Evolutionary conservation across 129 eudicot species (phyloP), one percentile per base, ranked within the genome.

Genomic region (Gnaphalium uliginosum): DNA sequence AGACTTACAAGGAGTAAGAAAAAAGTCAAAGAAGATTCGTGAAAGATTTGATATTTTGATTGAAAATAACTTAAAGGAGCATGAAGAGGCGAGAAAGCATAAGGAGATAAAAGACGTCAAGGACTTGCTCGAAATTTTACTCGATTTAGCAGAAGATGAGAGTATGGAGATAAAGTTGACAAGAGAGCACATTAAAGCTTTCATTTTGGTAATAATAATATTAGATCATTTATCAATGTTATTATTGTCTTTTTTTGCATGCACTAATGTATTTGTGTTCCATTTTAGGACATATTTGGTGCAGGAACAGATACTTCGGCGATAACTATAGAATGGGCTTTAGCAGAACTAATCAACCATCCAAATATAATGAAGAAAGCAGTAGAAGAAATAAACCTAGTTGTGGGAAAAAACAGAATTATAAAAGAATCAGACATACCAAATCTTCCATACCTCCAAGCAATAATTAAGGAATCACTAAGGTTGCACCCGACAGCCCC

Each of bases 391-490:
- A 51, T 51, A 2, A 22, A 51, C 58, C 22, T 14, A 15, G 58
- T 51, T 51, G 58, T 51, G 4, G 57, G 57, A 14, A 15, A 15
- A 50, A 50, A 50, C 6, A 50, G 57, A 18, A 4, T 15, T 0
- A 14, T 51, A 51, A 5, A 51, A 13, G 58, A 51, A 51, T 11
- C 58, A 17, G 58, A 18, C 58, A 51, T 51, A 51, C 58, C 58
- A 51, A 51, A 51, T 22, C 58, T 51, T 18, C 58, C 58, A 6
- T 57, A 57, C 63, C 63, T 57, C 63, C 63, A 57, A 57, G 63
- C 29, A 57, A 57, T 57, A 21, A 21, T 57, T 8, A 57, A 57
- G 25, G 63, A 57, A 57, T 19, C 63, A 22, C 63, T 57, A 57
- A 57, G 63, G 27, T 8, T 57, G 27, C 63, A 57, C 29, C 63